Evolutionary conservation across 1,139 yeast genomes (phyloP), one percentile per base, ranked within the genome.

Genomic region (Suhomyces yuchorum): DNA sequence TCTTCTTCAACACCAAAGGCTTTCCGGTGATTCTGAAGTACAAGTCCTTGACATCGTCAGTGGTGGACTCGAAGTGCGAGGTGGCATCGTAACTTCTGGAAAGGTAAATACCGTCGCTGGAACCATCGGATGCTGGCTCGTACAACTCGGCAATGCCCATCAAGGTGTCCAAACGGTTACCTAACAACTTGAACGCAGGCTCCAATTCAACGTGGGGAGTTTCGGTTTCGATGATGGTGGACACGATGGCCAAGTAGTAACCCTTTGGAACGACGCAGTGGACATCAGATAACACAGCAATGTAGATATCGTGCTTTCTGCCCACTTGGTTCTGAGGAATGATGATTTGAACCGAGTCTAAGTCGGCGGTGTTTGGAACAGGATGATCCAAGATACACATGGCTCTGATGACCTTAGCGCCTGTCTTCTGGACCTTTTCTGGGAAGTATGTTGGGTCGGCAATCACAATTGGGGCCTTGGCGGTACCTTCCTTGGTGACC

Each of bases 401-500:
- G 49, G 98, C 97, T 66, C 99, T 83, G 56, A 93, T 91, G 46
- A 95, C 96, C 63, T 79, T 84, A 57, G 86, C 83, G 32, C 97
- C 97, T 4, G 93, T 85, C 66, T 88, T 82, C 65, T 81, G 78
- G 51, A 93, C 97, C 69, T 83, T 85, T 40, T 86, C 89, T 2
- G 98, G 97, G 83, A 93, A 93, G 66, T 93, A 93, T 14, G 99
- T 93, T 50, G 99, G 99, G 67, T 93, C 99, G 32, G 97, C 97
- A 73, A 93, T 91, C 37, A 93, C 96, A 53, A 91, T 76, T 56
- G 96, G 96, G 1, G 99, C 97, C 61, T 81, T 85, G 28, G 97
- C 97, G 37, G 79, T 80, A 56, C 97, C 98, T 59, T 91, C 96
- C 53, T 92, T 95, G 44, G 97, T 87, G 58, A 83, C 81, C 47